Conservation (phyloP, 345 rosid species). For the Geranium rotundifolium region DNA sequence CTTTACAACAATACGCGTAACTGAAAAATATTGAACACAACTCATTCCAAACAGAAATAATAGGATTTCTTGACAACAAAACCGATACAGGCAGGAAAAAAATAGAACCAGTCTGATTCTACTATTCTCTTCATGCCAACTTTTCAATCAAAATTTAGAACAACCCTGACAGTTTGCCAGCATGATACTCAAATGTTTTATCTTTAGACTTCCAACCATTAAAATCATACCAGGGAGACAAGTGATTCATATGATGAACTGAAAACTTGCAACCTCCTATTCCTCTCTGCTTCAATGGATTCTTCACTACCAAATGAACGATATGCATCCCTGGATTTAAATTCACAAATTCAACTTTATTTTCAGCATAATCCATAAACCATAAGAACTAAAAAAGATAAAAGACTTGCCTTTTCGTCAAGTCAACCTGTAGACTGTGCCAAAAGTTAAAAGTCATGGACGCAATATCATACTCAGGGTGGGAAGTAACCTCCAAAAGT, state of each 20-base stretch:
- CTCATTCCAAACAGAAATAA: background rate
- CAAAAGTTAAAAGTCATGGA: constrained; percentile 99
- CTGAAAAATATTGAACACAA: background rate
- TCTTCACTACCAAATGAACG: constrained; percentile 55
- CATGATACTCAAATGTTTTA: background rate
- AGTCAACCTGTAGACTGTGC: constrained; percentile 88
- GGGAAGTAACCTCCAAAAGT: constrained; percentile 81
- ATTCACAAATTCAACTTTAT: constrained; percentile 14
- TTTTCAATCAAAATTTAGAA: background rate
- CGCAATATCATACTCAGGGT: constrained; percentile 92
- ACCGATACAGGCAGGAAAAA: background rate
- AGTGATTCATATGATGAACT: constrained; percentile 64
- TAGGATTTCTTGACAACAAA: background rate
- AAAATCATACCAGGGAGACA: constrained; percentile 71
- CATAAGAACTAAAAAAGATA: constrained; percentile 10
- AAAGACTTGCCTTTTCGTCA: constrained; percentile 63
- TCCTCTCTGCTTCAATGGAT: constrained; percentile 72
- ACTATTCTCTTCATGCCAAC: background rate
- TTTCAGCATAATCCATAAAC: background rate
- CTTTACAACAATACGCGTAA: background rate
- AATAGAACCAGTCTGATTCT: background rate
- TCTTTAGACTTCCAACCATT: background rate
- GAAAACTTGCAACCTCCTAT: constrained; percentile 68
- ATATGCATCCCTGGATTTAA: constrained; percentile 57
- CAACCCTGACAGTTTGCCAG: background rate